phyloP scores from a whole-genome alignment of 345 rosid genomes.

The Acer saccharum region DNA sequence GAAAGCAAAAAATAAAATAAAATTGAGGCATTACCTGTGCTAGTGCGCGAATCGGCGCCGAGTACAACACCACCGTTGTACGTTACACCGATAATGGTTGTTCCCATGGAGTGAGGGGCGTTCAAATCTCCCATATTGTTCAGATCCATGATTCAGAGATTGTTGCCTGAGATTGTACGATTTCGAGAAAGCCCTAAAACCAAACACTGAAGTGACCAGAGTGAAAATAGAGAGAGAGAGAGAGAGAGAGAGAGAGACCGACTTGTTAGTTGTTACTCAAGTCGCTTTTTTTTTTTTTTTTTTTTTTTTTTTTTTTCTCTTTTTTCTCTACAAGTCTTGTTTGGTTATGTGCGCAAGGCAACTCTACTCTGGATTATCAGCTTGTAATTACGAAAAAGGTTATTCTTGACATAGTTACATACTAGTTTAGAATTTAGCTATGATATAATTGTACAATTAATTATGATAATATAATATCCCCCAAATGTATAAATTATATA shows the following conservation, averaged over 20 bases:
- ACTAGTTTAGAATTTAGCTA: neutral
- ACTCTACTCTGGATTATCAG: neutral
- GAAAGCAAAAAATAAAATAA: neutral
- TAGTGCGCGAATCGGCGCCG: slow-evolving; percentile 98
- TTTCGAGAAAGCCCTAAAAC: neutral
- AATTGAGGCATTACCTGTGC: slow-evolving; percentile 64
- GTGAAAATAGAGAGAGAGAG: too few relatives aligned
- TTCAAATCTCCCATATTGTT: slow-evolving; percentile 37
- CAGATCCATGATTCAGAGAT: slow-evolving; percentile 29
- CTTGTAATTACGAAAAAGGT: too few relatives aligned
- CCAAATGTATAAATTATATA: too few relatives aligned
- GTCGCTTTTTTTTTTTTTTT: neutral
- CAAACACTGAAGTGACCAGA: neutral
- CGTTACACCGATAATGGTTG: slow-evolving; percentile 97
- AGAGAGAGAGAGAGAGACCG: too few relatives aligned
- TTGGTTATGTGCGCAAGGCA: neutral
- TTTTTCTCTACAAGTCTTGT: neutral
- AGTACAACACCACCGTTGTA: slow-evolving; percentile 98
- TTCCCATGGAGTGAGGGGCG: slow-evolving; percentile 96
- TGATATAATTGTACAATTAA: too few relatives aligned
- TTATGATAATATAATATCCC: too few relatives aligned
- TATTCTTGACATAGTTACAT: too few relatives aligned
- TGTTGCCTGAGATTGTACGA: too few relatives aligned
- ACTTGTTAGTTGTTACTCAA: too few relatives aligned
- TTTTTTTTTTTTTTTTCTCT: neutral